A percentile compares a stretch with the other conserved stretches of the same genome.
Evolutionary conservation across 441 rosid genomes (phyloP).

Genomic region (Eruca vesicaria): DNA sequence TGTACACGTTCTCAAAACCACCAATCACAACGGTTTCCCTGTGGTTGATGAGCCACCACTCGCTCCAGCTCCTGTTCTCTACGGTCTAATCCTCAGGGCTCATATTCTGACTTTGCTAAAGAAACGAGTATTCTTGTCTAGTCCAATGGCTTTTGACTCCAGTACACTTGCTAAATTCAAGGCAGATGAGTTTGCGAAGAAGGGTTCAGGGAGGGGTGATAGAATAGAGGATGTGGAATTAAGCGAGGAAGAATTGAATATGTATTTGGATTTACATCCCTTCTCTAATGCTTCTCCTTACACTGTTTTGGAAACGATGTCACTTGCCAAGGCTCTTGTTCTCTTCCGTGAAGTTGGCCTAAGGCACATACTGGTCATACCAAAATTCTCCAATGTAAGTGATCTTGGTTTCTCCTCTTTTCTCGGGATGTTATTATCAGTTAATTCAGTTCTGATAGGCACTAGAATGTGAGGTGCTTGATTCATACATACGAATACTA

Average conservation of each 20-base stretch:
- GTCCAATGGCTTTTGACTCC: conserved; percentile 38
- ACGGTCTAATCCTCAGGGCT: conserved; percentile 73
- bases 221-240: conserved; percentile 63
- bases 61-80: conserved; percentile 45
- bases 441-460: not conserved
- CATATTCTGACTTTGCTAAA: conserved; percentile 72
- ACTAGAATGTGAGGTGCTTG: not conserved
- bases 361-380: conserved; percentile 82
- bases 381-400: conserved; percentile 65
- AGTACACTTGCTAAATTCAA: conserved; percentile 45
- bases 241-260: conserved; percentile 72
- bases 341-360: conserved; percentile 82
- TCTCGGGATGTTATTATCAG: not conserved
- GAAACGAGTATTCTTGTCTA: conserved; percentile 55
- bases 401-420: conserved; percentile 20
- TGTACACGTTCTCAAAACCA: conserved; percentile 67
- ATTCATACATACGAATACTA: not conserved
- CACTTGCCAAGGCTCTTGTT: conserved; percentile 72
- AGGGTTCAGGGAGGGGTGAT: conserved; percentile 57
- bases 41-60: conserved; percentile 62
- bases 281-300: conserved; percentile 86
- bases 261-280: conserved; percentile 81
- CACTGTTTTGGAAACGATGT: conserved; percentile 90
- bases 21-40: conserved; percentile 78
- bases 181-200: conserved; percentile 74